Percentiles rank a stretch among this genome's conserved stretches.
phyloP scores from a whole-genome alignment of 768 basidiomycete species.

The Phylloporus sp. region DNA sequence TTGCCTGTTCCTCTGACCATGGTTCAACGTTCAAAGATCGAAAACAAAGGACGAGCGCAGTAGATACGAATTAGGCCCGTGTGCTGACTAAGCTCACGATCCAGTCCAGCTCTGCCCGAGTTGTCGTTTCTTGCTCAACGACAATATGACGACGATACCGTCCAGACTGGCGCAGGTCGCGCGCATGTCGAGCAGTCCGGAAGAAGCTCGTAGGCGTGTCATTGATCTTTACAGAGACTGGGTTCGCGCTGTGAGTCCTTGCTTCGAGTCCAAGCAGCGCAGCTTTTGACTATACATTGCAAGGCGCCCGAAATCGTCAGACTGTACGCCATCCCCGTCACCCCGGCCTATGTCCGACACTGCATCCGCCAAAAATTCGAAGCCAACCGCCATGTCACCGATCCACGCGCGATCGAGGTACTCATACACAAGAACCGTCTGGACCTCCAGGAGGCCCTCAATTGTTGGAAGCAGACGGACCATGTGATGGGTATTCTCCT shows the following conservation, averaged over 20 bases:
- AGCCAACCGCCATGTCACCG: slow-evolving; percentile 74
- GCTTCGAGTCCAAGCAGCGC: too few species aligned
- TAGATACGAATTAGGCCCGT: slow-evolving; percentile 22
- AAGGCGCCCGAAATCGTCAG: slow-evolving; percentile 89
- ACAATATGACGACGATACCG: slow-evolving; percentile 91
- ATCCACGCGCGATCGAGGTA: slow-evolving; percentile 79
- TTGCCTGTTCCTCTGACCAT: slow-evolving; percentile 33
- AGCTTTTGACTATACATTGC: not conserved
- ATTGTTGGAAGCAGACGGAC: slow-evolving; percentile 87
- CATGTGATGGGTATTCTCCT: slow-evolving; percentile 72
- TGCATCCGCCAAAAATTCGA: slow-evolving; percentile 86
- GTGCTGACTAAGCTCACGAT: too few species aligned
- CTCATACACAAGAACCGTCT: slow-evolving; percentile 77
- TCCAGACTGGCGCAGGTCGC: slow-evolving; percentile 75
- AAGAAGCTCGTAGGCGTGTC: slow-evolving; percentile 63
- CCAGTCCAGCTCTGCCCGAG: slow-evolving; percentile 8
- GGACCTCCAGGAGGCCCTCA: slow-evolving; percentile 93
- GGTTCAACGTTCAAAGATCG: not conserved
- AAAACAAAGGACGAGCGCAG: not conserved
- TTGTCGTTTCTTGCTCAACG: too few species aligned
- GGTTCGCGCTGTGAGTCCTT: slow-evolving; percentile 85
- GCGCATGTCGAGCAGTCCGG: slow-evolving; percentile 47
- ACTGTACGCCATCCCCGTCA: slow-evolving; percentile 77
- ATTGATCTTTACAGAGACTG: slow-evolving; percentile 86
- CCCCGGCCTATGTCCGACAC: slow-evolving; percentile 72